Evolutionary conservation across 768 basidiomycete species (phyloP).

Genomic region (Amanita phalloides): DNA sequence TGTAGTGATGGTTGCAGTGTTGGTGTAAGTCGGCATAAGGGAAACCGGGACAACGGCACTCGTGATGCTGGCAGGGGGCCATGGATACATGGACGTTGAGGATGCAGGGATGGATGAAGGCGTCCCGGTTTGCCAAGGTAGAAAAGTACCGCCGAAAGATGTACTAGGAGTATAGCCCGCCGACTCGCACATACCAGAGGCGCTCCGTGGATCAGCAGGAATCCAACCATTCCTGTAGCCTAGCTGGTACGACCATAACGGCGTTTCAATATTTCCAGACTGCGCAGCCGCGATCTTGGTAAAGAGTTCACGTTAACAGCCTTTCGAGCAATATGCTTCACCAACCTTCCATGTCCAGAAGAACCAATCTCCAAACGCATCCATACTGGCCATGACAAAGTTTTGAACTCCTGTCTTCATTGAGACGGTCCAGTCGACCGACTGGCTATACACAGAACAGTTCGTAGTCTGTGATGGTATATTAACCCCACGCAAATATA

Average conservation of each 20-base stretch:
- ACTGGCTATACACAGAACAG: conserved; percentile 35
- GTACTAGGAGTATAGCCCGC: conserved; percentile 26
- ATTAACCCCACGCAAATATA: conserved; percentile 17
- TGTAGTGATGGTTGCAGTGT: conserved; percentile 43
- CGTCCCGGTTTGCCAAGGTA: conserved; percentile 51
- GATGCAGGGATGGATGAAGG: conserved; percentile 32
- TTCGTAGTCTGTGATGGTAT: conserved; percentile 26
- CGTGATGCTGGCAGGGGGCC: conserved; percentile 47
- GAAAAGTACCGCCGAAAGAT: conserved; percentile 28
- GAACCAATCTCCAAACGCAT: conserved; percentile 31
- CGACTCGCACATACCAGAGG: conserved; percentile 48
- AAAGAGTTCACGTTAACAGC: background rate
- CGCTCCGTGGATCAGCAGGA: conserved; percentile 56
- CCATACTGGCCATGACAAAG: conserved; percentile 45
- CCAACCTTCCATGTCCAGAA: conserved; percentile 38
- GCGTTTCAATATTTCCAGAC: conserved; percentile 22
- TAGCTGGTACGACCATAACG: conserved; percentile 32
- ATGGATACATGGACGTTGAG: conserved; percentile 26
- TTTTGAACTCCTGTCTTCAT: conserved; percentile 31
- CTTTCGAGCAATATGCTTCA: background rate
- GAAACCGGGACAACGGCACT: conserved; percentile 27
- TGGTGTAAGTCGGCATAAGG: conserved; percentile 45
- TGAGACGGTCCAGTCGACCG: conserved; percentile 37
- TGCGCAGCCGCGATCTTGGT: conserved; percentile 34
- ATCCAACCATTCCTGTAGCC: conserved; percentile 66